These are phyloP conservation scores for Suhomyces faveliae DNA, from an alignment of 805 yeast genomes.

Conservation along the genomic window DNA sequence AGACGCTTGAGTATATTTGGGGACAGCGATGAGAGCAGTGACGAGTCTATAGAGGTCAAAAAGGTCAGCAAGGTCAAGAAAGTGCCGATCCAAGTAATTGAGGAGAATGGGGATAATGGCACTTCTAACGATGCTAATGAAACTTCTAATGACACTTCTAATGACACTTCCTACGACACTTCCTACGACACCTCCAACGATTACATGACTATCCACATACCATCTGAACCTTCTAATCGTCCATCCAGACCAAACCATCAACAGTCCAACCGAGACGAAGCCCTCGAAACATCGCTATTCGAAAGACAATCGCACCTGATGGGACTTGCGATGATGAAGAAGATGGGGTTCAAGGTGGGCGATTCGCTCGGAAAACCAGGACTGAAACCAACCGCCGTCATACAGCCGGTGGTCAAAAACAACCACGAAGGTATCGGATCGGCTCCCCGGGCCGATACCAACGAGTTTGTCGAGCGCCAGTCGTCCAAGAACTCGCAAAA, in stretches of 20 bases:
- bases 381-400: slow-evolving; percentile 31
- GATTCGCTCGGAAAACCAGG: slow-evolving; percentile 38
- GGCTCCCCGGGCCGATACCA: slow-evolving; percentile 1
- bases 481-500: slow-evolving; percentile 15
- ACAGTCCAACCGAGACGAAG: slow-evolving; percentile 1
- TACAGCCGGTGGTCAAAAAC: slow-evolving; percentile 18
- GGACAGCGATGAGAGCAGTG: slow-evolving; percentile 1
- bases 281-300: slow-evolving; percentile 8
- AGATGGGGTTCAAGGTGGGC: slow-evolving; percentile 58
- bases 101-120: not conserved
- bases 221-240: no score
- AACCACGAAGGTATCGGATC: slow-evolving; percentile 23
- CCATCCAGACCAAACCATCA: no score
- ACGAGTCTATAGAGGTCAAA: not conserved
- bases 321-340: slow-evolving; percentile 53
- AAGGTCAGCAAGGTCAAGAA: not conserved
- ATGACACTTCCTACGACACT: no score
- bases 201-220: no score
- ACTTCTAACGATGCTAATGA: no score
- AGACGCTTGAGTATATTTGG: slow-evolving; percentile 2
- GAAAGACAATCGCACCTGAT: slow-evolving; percentile 22
- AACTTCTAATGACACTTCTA: no score
- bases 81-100: not conserved
- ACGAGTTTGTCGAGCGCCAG: slow-evolving; percentile 13
- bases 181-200: no score